Base-by-base conservation (phyloP, 2,329 filamentous ascomycete species). In the Talaromyces verruculosus region DNA sequence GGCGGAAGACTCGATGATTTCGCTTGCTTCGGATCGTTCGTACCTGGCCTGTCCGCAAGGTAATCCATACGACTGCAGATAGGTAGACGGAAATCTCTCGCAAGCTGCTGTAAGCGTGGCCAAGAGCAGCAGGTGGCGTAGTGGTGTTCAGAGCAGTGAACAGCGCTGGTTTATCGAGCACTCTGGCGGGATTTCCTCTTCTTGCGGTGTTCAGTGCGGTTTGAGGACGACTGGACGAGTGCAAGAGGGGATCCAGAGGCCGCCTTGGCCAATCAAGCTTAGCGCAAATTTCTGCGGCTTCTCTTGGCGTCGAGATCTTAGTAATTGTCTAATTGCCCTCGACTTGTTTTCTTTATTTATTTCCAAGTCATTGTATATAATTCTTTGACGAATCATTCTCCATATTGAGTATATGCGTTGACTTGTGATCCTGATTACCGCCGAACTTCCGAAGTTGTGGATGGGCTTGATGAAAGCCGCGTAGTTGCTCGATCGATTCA, bases 181-280 rank as follows among this genome's bases (percentile, higher is more conserved):
- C 70, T 72, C 33, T 70, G 69, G 68, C 68, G 69, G 69, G 57
- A 61, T 57, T 65, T 63, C 51, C 37, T 59, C 47, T 53, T 59
- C 61, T 63, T 62, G 51, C 35, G 53, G 65, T 47, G 61, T 60
- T 61, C 47, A 66, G 64, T 57, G 64, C 58, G 60, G 30, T 62
- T 47, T 63, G 55, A 57, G 57, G 35, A 72, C 67, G 70, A 71
- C 35, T 37, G 35, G 35, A 37, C 35, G 68, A 28, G 22, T 68
- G 67, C 68, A 62, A 69, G 65, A 68, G 67, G 68, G 72, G 69
- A 69, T 63, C 70, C 69, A 67, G 69, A 70, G 67, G 67, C 69
- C 72, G 68, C 25, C 70, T 71, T 70, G 68, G 68, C 70, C 67
- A 67, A 68, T 69, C 69, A 70, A 70, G 69, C 67, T 69, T 68